Base-by-base conservation (phyloP, 2,329 filamentous ascomycete genomes). In the Aspergillus arachidicola region DNA sequence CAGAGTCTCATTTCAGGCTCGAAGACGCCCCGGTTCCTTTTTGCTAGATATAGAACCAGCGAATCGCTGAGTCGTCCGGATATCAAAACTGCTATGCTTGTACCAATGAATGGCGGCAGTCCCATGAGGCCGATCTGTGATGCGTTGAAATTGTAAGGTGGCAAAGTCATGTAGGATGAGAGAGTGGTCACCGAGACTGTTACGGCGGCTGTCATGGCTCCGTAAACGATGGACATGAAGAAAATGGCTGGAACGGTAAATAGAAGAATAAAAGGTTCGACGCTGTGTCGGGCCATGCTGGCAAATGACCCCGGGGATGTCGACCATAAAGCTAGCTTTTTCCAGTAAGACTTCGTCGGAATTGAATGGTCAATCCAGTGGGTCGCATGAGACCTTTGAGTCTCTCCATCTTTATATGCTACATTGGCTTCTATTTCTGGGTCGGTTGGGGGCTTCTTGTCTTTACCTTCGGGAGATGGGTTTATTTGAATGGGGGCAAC, bases 181-280 rank as follows among this genome's bases (percentile, higher is more conserved):
- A 74, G 69, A 0, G 72, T 73, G 0, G 77, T 78, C 1, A 73
- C 73, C 54, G 81, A 73, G 46, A 83, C 73, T 1, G 76, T 76
- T 4, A 73, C 71, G 71, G 74, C 80, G 7, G 77, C 76, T 0
- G 81, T 66, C 16, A 80, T 65, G 9, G 76, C 71, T 1, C 77
- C 80, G 30, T 79, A 81, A 36, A 76, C 71, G 1, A 82, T 32
- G 2, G 77, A 75, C 3, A 77, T 78, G 58, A 78, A 82, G 36
- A 76, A 60, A 21, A 82, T 76, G 1, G 78, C 78, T 2, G 94
- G 94, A 11, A 82, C 76, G 0, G 65, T 63, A 32, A 70, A 66
- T 7, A 80, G 64, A 28, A 76, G 69, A 6, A 70, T 26, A 32
- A 77, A 70, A 0, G 75, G 75, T 16, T 73, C 69, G 23, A 68